Base-by-base conservation (phyloP, 1,139 yeast genomes). In the Meyerozyma elateridarum region DNA sequence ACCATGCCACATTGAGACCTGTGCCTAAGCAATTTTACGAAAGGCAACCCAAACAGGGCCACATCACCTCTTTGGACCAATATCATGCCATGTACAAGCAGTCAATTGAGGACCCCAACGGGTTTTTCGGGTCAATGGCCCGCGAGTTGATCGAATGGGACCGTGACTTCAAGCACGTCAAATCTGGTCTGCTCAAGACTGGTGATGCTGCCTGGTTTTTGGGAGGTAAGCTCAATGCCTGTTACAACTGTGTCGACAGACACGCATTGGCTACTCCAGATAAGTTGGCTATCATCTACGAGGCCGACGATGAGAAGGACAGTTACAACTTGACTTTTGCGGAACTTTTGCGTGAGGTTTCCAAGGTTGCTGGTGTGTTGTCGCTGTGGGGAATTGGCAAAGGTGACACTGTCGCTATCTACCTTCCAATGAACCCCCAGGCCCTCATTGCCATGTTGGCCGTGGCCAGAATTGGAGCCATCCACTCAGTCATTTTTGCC, bases 341-440 rank as follows among this genome's bases (percentile, higher is more conserved):
- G 40, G 93, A 91, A 65, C 75, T 91, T 45, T 73, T 89, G 54
- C 76, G 83, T 49, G 89, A 87, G 54, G 96, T 91, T 25, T 82
- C 87, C 46, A 77, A 81, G 53, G 85, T 85, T 32, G 96, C 97
- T 15, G 94, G 89, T 51, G 85, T 88, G 21, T 74, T 91, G 56
- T 64, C 75, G 52, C 70, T 79, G 34, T 85, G 95, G 87, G 97
- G 97, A 41, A 80, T 91, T 50, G 61, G 69, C 46, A 85, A 85
- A 61, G 97, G 98, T 56, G 98, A 91, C 57, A 85, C 94, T 27
- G 97, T 91, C 39, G 97, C 96, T 40, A 82, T 91, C 45, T 91
- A 91, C 64, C 67, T 91, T 65, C 98, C 98, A 54, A 91, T 91
- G 97, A 88, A 87, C 41, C 87, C 96, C 35, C 95, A 88, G 61